Conservation (phyloP, 2,329 filamentous ascomycete species). For the Sporothrix pseudoabietina region DNA sequence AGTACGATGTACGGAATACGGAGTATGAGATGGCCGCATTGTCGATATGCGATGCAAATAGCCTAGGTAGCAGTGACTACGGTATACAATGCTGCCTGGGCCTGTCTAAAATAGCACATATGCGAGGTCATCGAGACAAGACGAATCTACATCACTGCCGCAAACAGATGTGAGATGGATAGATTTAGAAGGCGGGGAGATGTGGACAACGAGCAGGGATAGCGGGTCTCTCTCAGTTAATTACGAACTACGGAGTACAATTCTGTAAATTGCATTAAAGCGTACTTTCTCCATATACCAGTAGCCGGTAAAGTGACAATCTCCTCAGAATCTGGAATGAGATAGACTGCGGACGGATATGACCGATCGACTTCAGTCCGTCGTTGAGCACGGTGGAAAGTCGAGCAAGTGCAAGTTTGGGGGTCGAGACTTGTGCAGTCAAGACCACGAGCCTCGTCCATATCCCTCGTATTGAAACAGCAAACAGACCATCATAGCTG, state of each 20-base stretch:
- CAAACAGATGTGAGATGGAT: background rate
- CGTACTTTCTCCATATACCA: background rate
- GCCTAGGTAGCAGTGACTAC: too few relatives aligned
- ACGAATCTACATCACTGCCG: background rate
- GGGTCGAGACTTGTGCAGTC: background rate
- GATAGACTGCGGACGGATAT: background rate
- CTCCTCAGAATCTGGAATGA: background rate
- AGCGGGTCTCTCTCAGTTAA: background rate
- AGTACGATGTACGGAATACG: background rate
- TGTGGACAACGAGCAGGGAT: background rate
- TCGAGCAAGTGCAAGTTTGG: background rate
- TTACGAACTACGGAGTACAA: background rate
- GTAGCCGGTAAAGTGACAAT: background rate
- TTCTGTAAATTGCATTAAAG: background rate
- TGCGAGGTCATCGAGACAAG: background rate
- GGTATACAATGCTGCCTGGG: background rate
- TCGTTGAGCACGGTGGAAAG: background rate
- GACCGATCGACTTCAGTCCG: background rate
- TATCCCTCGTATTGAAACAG: constrained; percentile 8
- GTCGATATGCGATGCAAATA: background rate
- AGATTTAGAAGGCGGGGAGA: background rate
- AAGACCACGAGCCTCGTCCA: constrained; percentile 5
- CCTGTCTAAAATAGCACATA: background rate
- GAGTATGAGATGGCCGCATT: background rate
- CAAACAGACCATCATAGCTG: background rate